phyloP scores from a whole-genome alignment of 768 basidiomycete species.

The Agaricus subrufescens region DNA sequence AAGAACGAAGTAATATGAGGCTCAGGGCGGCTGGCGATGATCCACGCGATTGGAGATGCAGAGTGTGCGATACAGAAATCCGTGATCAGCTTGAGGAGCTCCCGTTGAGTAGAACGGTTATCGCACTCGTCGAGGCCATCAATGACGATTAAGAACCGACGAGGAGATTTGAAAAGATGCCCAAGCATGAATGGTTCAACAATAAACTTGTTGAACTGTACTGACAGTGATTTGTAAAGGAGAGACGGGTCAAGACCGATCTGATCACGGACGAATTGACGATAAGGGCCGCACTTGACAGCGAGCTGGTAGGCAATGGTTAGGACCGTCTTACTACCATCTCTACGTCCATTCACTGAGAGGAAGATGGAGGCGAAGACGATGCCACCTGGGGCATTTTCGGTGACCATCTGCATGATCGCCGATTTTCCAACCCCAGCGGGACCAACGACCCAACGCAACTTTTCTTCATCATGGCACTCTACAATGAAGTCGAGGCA shows the following conservation, averaged over 20 bases:
- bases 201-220: constrained; percentile 13
- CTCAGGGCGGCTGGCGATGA: constrained; percentile 21
- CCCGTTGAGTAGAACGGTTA: constrained; percentile 4
- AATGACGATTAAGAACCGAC: background rate
- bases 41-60: constrained; percentile 15
- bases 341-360: no score
- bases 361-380: no score
- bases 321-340: no score
- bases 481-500: no score
- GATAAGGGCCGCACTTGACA: background rate
- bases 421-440: no score
- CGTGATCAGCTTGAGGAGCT: background rate
- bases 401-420: no score
- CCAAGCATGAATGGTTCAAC: background rate
- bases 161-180: background rate
- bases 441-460: no score
- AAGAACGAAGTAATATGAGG: constrained; percentile 14
- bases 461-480: no score
- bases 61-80: background rate
- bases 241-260: background rate
- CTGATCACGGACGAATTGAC: background rate
- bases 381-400: no score
- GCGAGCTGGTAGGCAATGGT: background rate
- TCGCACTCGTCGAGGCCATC: background rate
- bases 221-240: background rate